Evolutionary conservation across 1,284 basidiomycete genomes (phyloP), one percentile per base, ranked within the genome.

Genomic region (Cutaneotrichosporon spelunceum): DNA sequence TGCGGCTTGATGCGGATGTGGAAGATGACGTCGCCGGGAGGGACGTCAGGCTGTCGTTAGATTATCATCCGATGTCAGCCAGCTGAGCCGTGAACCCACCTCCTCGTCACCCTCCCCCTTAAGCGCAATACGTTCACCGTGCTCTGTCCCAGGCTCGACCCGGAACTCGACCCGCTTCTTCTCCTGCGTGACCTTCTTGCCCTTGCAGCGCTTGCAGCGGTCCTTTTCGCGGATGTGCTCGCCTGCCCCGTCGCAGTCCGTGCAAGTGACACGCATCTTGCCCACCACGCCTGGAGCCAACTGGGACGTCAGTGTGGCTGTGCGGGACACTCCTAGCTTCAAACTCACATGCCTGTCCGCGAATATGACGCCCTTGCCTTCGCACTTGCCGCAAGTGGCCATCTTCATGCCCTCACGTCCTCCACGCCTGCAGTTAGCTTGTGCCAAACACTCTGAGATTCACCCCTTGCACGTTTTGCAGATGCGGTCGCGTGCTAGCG

Each of bases 131-230:
- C 88, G 82, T 73, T 96, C 87, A 7, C 87, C 85, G 71, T 94
- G 86, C 8, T 86, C 79, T 84, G 93, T 93, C n/a, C 94, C 94
- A 59, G 87, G 87, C 71, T 94, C 90, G 49, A 98, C 84, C 67
- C 86, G 83, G 29, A 94, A 88, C 68, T 93, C 91, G 67, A 91
- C 87, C 56, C 89, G 86, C 53, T 88, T 90, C 82, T 93, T 96
- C 73, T 93, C 91, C 70, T 88, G 88, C 49, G 89, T 84, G 0
- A 87, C 89, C 76, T 88, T 89, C 59, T 85, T 84, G 10, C 94
- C 94, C 73, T 95, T 94, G 80, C 94, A 99, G 75, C 91, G 94
- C 79, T 93, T 97, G 82, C 94, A 98, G 66, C 91, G 93, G 70
- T 97, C 94, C 75, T 95, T 95, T 68, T 95, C 93, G 59, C 88